A percentile compares a stretch with the other conserved stretches of the same genome.
phyloP scores from a whole-genome alignment of 108 stramenopile genomes.

The Stephanodiscus triporus region DNA sequence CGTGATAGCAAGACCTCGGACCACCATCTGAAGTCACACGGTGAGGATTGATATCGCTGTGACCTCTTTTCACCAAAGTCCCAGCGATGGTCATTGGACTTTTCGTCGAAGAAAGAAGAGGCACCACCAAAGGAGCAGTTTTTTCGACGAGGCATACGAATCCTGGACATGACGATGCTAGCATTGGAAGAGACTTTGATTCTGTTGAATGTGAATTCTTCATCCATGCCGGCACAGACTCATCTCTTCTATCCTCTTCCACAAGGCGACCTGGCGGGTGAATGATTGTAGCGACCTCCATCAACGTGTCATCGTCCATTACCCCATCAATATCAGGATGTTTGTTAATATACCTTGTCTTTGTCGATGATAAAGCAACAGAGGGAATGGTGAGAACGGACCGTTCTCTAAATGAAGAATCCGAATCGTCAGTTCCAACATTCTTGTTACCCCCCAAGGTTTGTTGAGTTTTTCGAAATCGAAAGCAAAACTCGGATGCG shows the following conservation, averaged over 20 bases:
- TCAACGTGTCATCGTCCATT: constrained; percentile 13
- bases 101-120: constrained; percentile 82
- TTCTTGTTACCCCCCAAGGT: constrained; percentile 18
- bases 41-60: neutral
- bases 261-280: constrained; percentile 45
- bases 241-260: constrained; percentile 39
- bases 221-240: constrained; percentile 6
- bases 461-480: constrained; percentile 43
- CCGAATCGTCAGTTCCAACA: neutral
- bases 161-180: constrained; percentile 96
- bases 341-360: constrained; percentile 46
- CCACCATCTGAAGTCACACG: neutral
- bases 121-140: constrained; percentile 77
- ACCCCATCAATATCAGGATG: constrained; percentile 1
- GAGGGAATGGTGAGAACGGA: constrained; percentile 29
- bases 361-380: constrained; percentile 50
- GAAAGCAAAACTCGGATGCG: constrained; percentile 78
- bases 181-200: constrained; percentile 61
- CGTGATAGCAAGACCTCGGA: constrained; percentile 32
- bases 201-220: constrained; percentile 8
- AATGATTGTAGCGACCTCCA: constrained; percentile 32
- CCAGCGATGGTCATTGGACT: constrained; percentile 80
- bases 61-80: constrained; percentile 41
- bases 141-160: constrained; percentile 99
- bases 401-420: neutral